A percentile compares a stretch with the other conserved stretches of the same genome.
These are phyloP conservation scores for Tubosaeta brunneosetosa DNA, from an alignment of 768 basidiomycete genomes.

Conservation along the genomic window DNA sequence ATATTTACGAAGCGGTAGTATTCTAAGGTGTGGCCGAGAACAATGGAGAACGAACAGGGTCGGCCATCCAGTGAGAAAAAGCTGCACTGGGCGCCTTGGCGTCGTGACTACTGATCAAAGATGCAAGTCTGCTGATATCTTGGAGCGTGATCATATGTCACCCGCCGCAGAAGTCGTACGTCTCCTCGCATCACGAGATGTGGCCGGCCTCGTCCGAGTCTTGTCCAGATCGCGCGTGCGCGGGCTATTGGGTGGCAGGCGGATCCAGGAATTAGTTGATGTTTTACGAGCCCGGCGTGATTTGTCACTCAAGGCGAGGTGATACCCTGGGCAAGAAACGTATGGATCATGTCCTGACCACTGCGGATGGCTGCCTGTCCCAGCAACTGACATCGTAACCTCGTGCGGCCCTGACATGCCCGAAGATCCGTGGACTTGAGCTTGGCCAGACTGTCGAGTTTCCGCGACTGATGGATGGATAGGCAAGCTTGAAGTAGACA, in stretches of 20 bases:
- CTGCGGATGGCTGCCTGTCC: conserved; percentile 5
- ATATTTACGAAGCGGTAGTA: conserved; percentile 2
- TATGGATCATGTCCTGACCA: conserved; percentile 6
- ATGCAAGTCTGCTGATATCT: conserved; percentile 1
- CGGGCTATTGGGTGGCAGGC: conserved; percentile 18
- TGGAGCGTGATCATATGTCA: conserved; percentile 20
- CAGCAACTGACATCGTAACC: conserved; percentile 4
- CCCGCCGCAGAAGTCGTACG: conserved; percentile 33
- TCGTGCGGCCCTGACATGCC: conserved; percentile 23
- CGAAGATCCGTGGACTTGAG: conserved; percentile 23
- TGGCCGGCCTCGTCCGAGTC: conserved; percentile 19
- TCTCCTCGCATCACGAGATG: conserved; percentile 25
- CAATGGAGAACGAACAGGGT: conserved; percentile 12
- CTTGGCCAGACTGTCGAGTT: conserved; percentile 1
- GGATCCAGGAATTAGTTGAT: conserved; percentile 9
- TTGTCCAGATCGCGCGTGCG: conserved; percentile 19
- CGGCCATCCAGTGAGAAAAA: conserved; percentile 11
- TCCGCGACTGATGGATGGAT: conserved; percentile 10
- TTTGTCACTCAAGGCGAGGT: not conserved
- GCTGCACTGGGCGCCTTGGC: not conserved
- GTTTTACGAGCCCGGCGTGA: conserved; percentile 10
- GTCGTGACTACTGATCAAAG: conserved; percentile 12
- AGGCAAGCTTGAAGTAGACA: conserved; percentile 5
- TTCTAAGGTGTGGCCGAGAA: not conserved
- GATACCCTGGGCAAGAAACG: conserved; percentile 2